These are phyloP conservation scores for Entomortierella beljakovae DNA, from an alignment of 192 early-diverging fungal genomes.

Conservation along the genomic window DNA sequence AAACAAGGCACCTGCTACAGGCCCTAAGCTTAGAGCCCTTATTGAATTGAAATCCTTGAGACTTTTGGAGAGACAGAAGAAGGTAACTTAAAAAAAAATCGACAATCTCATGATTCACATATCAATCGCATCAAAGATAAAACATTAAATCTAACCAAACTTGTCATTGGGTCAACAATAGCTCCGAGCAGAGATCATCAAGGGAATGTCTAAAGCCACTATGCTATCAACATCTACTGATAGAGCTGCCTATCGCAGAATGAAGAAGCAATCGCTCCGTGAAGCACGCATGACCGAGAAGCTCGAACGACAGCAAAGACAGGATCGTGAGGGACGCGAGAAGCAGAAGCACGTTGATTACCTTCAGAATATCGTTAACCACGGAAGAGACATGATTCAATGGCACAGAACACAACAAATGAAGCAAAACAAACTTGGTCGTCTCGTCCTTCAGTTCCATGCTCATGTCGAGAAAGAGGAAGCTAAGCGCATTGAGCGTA, in stretches of 20 bases:
- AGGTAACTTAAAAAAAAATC: slow-evolving; percentile 41
- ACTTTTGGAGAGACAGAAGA: slow-evolving; percentile 82
- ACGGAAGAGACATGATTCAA: slow-evolving; percentile 75
- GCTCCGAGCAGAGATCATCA: slow-evolving; percentile 79
- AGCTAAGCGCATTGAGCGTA: slow-evolving; percentile 84
- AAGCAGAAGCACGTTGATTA: slow-evolving; percentile 87
- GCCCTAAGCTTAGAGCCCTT: slow-evolving; percentile 78
- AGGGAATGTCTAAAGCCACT: slow-evolving; percentile 77
- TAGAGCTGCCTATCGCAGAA: slow-evolving; percentile 77
- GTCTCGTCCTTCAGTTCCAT: slow-evolving; percentile 82
- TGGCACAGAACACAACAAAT: slow-evolving; percentile 77
- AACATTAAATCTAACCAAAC: too few species aligned
- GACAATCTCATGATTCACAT: neutral
- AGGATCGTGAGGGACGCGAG: slow-evolving; percentile 88
- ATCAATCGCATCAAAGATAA: too few species aligned
- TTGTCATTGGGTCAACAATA: slow-evolving; percentile 25
- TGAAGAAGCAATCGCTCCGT: slow-evolving; percentile 86
- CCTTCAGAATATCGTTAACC: slow-evolving; percentile 78
- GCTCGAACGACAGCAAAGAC: slow-evolving; percentile 88
- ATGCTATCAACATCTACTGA: slow-evolving; percentile 86
- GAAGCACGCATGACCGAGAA: slow-evolving; percentile 91
- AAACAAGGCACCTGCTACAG: slow-evolving; percentile 49
- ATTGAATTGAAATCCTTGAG: slow-evolving; percentile 92
- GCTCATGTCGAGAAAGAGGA: slow-evolving; percentile 92
- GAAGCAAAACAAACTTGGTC: slow-evolving; percentile 80